Evolutionary conservation across 257 asterid genomes (phyloP).

Genomic region (Solanum boliviense): DNA sequence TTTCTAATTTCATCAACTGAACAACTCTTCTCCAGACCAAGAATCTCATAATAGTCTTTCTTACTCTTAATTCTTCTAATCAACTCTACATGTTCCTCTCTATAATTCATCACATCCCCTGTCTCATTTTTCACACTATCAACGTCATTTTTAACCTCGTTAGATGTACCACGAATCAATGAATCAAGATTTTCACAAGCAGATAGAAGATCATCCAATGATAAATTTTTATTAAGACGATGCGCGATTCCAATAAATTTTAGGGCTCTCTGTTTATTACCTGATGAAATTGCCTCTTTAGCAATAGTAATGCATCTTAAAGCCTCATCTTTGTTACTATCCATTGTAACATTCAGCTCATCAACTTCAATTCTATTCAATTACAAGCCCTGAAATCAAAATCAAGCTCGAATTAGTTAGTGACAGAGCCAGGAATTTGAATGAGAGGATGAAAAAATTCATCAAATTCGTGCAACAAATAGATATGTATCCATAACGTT

Average conservation of each 20-base stretch:
- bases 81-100: slow-evolving; percentile 67
- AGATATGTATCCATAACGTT: background rate
- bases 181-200: slow-evolving; percentile 27
- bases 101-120: slow-evolving; percentile 26
- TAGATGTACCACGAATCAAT: background rate
- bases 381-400: background rate
- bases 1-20: slow-evolving; percentile 75
- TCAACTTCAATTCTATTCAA: background rate
- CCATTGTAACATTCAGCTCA: slow-evolving; percentile 26
- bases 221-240: slow-evolving; percentile 19
- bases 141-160: background rate
- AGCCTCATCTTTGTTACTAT: slow-evolving; percentile 38
- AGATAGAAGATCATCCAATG: slow-evolving; percentile 25
- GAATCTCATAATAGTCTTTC: slow-evolving; percentile 69
- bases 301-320: slow-evolving; percentile 30
- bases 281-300: slow-evolving; percentile 23
- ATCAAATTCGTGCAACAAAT: background rate
- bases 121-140: background rate
- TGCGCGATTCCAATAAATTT: slow-evolving; percentile 29
- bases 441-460: background rate
- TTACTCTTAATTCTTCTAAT: slow-evolving; percentile 62
- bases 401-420: background rate
- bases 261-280: slow-evolving; percentile 29
- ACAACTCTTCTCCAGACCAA: slow-evolving; percentile 69
- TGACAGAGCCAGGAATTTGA: background rate